These are phyloP conservation scores for Oryza coarctata DNA, from an alignment of 176 grass and related monocot genomes.

Conservation along the genomic window DNA sequence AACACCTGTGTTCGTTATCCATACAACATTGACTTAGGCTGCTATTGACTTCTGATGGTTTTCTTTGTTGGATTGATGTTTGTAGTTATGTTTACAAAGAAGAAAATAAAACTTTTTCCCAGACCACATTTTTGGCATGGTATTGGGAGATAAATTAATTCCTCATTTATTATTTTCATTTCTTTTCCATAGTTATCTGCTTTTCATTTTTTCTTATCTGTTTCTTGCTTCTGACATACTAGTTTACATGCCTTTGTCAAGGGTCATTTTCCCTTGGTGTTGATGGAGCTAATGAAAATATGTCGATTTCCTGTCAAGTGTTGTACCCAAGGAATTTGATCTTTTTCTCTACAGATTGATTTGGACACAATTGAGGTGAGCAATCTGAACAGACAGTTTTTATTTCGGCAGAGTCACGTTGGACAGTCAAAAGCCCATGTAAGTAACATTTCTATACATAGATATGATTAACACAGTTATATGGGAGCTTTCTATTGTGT, in stretches of 20 bases:
- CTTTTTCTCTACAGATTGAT: constrained; percentile 70
- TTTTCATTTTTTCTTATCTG: neutral
- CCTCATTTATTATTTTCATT: neutral
- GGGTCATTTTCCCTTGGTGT: neutral
- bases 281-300: neutral
- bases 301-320: neutral
- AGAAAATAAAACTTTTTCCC: neutral
- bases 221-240: neutral
- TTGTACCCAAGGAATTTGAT: constrained; percentile 7
- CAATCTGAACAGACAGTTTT: constrained; percentile 96
- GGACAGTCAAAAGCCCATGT: constrained; percentile 98
- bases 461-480: neutral
- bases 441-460: constrained; percentile 26
- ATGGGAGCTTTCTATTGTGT: neutral
- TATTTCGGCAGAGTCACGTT: constrained; percentile 94
- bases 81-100: neutral
- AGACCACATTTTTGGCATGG: neutral
- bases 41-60: neutral
- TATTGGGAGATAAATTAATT: neutral
- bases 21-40: neutral
- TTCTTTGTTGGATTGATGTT: neutral
- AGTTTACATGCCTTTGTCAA: constrained; percentile 11
- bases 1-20: neutral
- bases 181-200: neutral
- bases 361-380: constrained; percentile 99